phyloP scores from a whole-genome alignment of 805 yeast species.

The Nakazawaea molendinolei region DNA sequence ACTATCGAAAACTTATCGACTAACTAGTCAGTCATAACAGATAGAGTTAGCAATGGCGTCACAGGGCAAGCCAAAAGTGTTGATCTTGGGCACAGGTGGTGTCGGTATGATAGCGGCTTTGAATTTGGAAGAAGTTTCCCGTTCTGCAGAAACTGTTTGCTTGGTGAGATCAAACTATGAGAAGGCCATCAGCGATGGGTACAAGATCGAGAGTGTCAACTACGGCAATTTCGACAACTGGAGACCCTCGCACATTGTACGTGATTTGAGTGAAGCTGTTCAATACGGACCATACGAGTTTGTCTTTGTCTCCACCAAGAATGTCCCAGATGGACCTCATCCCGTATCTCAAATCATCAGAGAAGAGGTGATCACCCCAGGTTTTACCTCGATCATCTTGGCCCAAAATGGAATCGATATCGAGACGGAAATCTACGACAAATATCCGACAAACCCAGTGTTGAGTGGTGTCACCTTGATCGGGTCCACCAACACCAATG shows the following conservation, averaged over 20 bases:
- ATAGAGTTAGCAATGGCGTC: slow-evolving; percentile 10
- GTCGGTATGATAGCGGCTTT: slow-evolving; percentile 76
- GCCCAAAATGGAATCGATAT: slow-evolving; percentile 35
- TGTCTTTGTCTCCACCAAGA: slow-evolving; percentile 52
- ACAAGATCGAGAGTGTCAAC: slow-evolving; percentile 48
- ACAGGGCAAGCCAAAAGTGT: slow-evolving; percentile 28
- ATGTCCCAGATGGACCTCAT: slow-evolving; percentile 44
- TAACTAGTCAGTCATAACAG: too few relatives aligned
- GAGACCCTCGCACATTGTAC: slow-evolving; percentile 43
- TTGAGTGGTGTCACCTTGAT: slow-evolving; percentile 31
- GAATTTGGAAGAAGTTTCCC: slow-evolving; percentile 40
- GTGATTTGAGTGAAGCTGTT: slow-evolving; percentile 38
- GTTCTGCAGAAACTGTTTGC: slow-evolving; percentile 39
- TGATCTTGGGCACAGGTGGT: slow-evolving; percentile 80
- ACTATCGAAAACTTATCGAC: too few relatives aligned
- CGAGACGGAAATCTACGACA: slow-evolving; percentile 26
- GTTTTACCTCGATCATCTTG: slow-evolving; percentile 24
- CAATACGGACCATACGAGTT: slow-evolving; percentile 37
- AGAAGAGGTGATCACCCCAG: slow-evolving; percentile 26
- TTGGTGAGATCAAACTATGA: slow-evolving; percentile 60
- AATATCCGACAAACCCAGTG: slow-evolving; percentile 26
- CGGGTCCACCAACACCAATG: slow-evolving; percentile 21
- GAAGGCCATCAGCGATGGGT: slow-evolving; percentile 45
- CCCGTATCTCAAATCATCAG: slow-evolving; percentile 29
- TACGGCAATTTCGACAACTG: slow-evolving; percentile 50